phyloP scores from a whole-genome alignment of 306 rosid genomes.

The Dalbergia oliveri region DNA sequence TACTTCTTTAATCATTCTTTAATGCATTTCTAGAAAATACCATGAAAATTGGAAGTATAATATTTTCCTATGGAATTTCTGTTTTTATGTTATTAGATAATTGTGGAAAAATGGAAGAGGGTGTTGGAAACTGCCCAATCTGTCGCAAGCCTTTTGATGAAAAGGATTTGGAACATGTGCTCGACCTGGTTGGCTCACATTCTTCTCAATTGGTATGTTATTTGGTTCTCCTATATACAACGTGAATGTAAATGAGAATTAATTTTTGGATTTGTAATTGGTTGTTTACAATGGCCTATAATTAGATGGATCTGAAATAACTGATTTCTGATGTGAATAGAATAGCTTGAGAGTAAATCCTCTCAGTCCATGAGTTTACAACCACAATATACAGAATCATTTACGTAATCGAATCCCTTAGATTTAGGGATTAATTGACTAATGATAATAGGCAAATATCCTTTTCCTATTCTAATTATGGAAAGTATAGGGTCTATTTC shows the following conservation, averaged over 20 bases:
- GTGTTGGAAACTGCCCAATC: conserved; percentile 81
- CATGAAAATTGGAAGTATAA: not conserved
- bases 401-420: not conserved
- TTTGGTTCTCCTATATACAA: conserved; percentile 37
- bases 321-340: not conserved
- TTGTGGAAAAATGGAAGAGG: conserved; percentile 46
- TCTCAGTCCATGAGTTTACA: not conserved
- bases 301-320: not conserved
- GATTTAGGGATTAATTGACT: not conserved
- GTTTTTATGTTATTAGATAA: conserved; percentile 47
- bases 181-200: conserved; percentile 68
- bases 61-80: conserved; percentile 33
- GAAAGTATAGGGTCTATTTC: not conserved
- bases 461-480: not conserved
- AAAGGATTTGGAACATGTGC: conserved; percentile 80
- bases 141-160: conserved; percentile 78
- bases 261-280: conserved; percentile 26
- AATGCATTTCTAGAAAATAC: conserved; percentile 12
- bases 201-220: conserved; percentile 57
- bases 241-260: conserved; percentile 16
- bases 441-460: not conserved
- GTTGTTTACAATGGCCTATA: conserved; percentile 29
- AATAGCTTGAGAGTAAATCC: not conserved
- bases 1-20: conserved; percentile 10
- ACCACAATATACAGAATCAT: not conserved